Conservation (phyloP, 768 basidiomycete genomes). For the Plicaturopsis crispa region DNA sequence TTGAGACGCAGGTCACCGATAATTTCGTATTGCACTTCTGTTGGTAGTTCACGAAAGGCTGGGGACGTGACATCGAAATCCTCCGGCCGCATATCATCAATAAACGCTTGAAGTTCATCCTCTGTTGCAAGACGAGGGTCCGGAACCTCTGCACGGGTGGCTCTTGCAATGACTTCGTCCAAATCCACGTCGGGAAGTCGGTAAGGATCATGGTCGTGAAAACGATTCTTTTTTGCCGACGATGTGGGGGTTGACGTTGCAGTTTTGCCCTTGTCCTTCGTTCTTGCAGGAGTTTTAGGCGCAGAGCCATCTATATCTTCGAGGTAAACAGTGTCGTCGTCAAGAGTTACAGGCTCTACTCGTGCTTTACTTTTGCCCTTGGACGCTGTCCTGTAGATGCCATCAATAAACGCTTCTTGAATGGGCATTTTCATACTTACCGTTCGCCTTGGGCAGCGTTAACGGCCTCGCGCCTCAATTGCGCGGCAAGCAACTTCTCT, state of each 20-base stretch:
- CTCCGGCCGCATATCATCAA: slow-evolving; percentile 93
- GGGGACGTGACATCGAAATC: slow-evolving; percentile 90
- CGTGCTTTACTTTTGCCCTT: slow-evolving; percentile 41
- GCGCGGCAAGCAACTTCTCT: slow-evolving; percentile 87
- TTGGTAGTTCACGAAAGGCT: slow-evolving; percentile 87
- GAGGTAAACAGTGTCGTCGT: slow-evolving; percentile 76
- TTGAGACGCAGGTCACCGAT: slow-evolving; percentile 92
- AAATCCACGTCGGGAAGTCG: slow-evolving; percentile 80
- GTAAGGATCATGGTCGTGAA: slow-evolving; percentile 86
- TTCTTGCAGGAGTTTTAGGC: slow-evolving; percentile 44
- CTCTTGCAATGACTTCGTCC: slow-evolving; percentile 53
- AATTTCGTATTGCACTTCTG: slow-evolving; percentile 97
- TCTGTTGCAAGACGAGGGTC: slow-evolving; percentile 96
- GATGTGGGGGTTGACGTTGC: slow-evolving; percentile 26
- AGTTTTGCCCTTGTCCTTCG: slow-evolving; percentile 17
- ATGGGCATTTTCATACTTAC: no score
- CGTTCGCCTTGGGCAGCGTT: slow-evolving; percentile 49
- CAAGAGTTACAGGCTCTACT: slow-evolving; percentile 42
- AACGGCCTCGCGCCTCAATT: slow-evolving; percentile 84
- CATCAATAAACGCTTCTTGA: background rate
- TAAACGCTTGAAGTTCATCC: slow-evolving; percentile 87
- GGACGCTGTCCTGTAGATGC: slow-evolving; percentile 12
- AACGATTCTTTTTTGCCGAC: slow-evolving; percentile 53
- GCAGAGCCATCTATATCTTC: slow-evolving; percentile 68
- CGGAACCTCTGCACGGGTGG: slow-evolving; percentile 51